phyloP scores from a whole-genome alignment of 2,329 filamentous ascomycete species.

The Rosellinia necatrix region DNA sequence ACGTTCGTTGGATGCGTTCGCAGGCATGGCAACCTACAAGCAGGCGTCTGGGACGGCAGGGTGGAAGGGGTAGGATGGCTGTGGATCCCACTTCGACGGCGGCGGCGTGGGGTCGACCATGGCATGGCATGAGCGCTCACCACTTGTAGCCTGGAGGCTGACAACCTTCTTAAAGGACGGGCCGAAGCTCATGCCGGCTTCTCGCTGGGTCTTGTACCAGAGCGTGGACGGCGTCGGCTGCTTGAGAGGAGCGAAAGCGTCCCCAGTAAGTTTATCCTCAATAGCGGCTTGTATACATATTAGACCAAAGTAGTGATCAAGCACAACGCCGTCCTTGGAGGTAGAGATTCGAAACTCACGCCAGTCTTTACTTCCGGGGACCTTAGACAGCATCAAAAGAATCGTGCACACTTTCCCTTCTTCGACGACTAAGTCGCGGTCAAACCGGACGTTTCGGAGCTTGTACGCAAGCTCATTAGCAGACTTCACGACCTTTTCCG shows the following conservation, averaged over 20 bases:
- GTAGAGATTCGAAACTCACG: background rate
- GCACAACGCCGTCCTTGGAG: background rate
- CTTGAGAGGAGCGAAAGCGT: background rate
- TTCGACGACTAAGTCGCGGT: background rate
- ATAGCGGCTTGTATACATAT: background rate
- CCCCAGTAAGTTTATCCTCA: background rate
- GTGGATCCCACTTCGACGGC: background rate
- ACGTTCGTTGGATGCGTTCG: background rate
- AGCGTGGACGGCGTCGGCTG: background rate
- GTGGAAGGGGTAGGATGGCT: background rate
- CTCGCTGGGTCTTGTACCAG: background rate
- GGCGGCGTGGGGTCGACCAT: background rate
- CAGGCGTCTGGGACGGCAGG: background rate
- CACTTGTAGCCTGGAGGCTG: background rate
- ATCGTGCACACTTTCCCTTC: background rate
- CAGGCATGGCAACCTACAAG: background rate
- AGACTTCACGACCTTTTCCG: background rate
- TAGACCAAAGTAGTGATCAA: background rate
- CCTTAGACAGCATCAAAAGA: background rate
- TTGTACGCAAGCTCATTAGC: background rate
- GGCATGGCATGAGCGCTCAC: background rate
- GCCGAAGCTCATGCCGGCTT: background rate
- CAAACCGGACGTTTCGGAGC: background rate
- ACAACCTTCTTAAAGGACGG: background rate
- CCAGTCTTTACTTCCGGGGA: background rate